Evolutionary conservation across 2,329 filamentous ascomycete genomes (phyloP).

Genomic region (Calonectria leucothoes): DNA sequence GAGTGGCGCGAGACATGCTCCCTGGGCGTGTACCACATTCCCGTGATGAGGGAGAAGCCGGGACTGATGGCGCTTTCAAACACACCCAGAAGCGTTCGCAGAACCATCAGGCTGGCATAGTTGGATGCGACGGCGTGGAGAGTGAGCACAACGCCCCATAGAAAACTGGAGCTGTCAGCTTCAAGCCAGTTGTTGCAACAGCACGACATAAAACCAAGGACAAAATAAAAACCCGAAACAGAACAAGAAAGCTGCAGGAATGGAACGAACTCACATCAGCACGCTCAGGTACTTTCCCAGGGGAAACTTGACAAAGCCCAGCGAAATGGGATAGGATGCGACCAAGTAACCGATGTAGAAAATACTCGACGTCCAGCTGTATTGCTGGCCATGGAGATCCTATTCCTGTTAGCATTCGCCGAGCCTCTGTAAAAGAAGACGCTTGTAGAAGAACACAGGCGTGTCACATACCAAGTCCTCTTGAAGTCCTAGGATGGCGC

Average conservation of each 20-base stretch:
- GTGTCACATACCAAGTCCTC: conserved; percentile 13
- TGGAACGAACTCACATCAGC: conserved; percentile 19
- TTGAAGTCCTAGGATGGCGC: conserved; percentile 21
- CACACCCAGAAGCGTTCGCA: conserved; percentile 40
- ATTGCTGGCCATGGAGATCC: conserved; percentile 49
- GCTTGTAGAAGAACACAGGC: too few relatives aligned
- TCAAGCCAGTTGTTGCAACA: too few relatives aligned
- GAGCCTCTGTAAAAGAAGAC: neutral
- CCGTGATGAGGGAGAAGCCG: conserved; percentile 39
- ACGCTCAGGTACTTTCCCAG: conserved; percentile 36
- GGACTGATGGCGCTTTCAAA: conserved; percentile 42
- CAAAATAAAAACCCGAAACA: too few relatives aligned
- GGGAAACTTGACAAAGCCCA: conserved; percentile 33
- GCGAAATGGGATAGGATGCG: conserved; percentile 35
- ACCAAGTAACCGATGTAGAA: conserved; percentile 62
- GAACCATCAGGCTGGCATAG: conserved; percentile 42
- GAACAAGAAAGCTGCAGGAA: too few relatives aligned
- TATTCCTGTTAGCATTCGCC: neutral
- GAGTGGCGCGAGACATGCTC: conserved; percentile 44
- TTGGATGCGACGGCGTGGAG: conserved; percentile 47
- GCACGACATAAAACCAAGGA: neutral
- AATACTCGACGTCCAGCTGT: conserved; percentile 59
- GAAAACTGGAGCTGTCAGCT: conserved; percentile 7
- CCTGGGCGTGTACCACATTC: conserved; percentile 45
- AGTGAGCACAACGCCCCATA: conserved; percentile 50